Percentiles rank a stretch among this genome's conserved stretches.
Evolutionary conservation across 225 moss, liverwort and hornwort genomes (phyloP).

Genomic region (Rhytidiadelphus loreus): DNA sequence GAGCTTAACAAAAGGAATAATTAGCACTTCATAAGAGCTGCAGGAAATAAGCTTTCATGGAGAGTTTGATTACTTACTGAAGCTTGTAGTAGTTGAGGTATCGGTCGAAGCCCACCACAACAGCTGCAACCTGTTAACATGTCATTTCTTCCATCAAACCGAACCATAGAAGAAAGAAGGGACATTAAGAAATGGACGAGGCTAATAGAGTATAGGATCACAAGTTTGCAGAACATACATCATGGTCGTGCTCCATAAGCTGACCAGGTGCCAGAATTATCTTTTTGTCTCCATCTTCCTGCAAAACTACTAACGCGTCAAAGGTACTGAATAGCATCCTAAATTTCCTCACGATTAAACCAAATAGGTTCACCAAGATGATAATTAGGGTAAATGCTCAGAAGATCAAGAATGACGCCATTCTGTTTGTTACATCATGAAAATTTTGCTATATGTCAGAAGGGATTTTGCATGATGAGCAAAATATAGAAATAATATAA

Average conservation of each 20-base stretch:
- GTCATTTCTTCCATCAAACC: neutral
- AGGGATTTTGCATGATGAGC: neutral
- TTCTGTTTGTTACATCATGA: neutral
- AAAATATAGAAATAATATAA: neutral
- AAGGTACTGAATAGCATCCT: neutral
- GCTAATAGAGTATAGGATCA: neutral
- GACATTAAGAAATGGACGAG: neutral
- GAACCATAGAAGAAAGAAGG: neutral
- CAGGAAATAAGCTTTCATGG: neutral
- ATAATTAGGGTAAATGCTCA: neutral
- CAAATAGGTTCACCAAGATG: neutral
- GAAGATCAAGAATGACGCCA: neutral
- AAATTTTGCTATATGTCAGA: neutral
- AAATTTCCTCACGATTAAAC: neutral
- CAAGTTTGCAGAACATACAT: slow-evolving; percentile 21
- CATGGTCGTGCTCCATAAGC: slow-evolving; percentile 80
- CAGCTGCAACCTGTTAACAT: slow-evolving; percentile 70
- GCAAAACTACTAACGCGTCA: neutral
- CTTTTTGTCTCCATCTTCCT: slow-evolving; percentile 90
- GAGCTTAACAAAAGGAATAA: neutral
- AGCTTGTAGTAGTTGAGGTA: slow-evolving; percentile 97
- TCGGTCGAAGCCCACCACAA: slow-evolving; percentile 94
- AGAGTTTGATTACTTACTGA: slow-evolving; percentile 43
- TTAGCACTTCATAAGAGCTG: neutral
- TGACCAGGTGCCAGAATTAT: slow-evolving; percentile 76